Conservation (phyloP, 2,329 filamentous ascomycete genomes). For the Sarocladium brachiariae region DNA sequence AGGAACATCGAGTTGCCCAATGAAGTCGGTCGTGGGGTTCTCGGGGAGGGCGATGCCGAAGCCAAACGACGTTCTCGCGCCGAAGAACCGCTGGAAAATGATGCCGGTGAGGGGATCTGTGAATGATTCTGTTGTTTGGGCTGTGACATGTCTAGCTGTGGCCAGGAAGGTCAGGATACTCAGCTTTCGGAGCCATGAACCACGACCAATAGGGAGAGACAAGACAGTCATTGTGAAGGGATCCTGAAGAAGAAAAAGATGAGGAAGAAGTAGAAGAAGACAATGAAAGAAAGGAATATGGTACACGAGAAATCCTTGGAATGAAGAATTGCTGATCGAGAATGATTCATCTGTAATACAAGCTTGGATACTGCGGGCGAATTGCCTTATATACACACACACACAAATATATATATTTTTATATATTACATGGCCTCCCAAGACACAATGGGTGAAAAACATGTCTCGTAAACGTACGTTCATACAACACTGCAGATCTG, state of each 20-base stretch:
- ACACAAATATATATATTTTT: neutral
- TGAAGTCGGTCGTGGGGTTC: slow-evolving; percentile 9
- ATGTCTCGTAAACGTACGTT: too few species aligned
- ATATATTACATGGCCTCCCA: too few species aligned
- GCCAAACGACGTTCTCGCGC: slow-evolving; percentile 29
- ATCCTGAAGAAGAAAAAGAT: neutral
- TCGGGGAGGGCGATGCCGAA: slow-evolving; percentile 37
- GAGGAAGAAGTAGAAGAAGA: neutral
- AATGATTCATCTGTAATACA: too few species aligned
- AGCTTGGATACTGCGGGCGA: too few species aligned
- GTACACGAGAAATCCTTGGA: too few species aligned
- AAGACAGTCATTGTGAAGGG: neutral
- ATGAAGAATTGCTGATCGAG: neutral
- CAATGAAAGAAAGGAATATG: too few species aligned
- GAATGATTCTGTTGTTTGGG: slow-evolving; percentile 17
- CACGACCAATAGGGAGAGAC: neutral
- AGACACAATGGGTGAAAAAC: too few species aligned
- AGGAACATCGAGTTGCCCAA: slow-evolving; percentile 5
- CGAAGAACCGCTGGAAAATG: slow-evolving; percentile 31
- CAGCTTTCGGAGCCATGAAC: neutral
- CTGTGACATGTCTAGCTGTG: neutral
- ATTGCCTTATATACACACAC: neutral
- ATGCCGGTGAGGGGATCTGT: slow-evolving; percentile 27
- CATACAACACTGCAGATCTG: slow-evolving; percentile 1
- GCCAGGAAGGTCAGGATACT: neutral